A percentile compares a stretch with the other conserved stretches of the same genome.
Evolutionary conservation across 768 basidiomycete genomes (phyloP).

Genomic region (Rhizopogon vinicolor): DNA sequence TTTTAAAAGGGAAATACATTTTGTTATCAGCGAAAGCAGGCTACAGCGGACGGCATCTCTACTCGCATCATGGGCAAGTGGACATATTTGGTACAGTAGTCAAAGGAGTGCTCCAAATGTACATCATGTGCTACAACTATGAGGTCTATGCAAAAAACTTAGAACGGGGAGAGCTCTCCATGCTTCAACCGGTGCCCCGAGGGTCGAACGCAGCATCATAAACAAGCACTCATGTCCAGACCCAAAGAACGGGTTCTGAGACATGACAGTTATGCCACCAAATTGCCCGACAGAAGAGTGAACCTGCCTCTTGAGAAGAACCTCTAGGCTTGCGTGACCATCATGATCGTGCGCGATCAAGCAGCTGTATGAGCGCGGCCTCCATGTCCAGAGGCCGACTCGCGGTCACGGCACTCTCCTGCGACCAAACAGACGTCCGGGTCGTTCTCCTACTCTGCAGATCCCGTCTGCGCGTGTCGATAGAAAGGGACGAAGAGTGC

Average conservation of each 20-base stretch:
- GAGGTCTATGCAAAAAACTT: too few relatives aligned
- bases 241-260: background rate
- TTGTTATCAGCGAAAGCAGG: too few relatives aligned
- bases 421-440: conserved; percentile 20
- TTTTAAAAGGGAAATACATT: too few relatives aligned
- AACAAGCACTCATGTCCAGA: background rate
- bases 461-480: background rate
- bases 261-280: background rate
- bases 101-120: too few relatives aligned
- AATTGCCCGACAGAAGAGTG: conserved; percentile 3
- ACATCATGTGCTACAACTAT: too few relatives aligned
- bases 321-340: background rate
- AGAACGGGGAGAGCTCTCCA: too few relatives aligned
- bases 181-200: background rate
- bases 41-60: too few relatives aligned
- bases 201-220: too few relatives aligned
- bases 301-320: background rate
- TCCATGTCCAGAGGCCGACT: conserved; percentile 10
- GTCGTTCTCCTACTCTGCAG: conserved; percentile 10
- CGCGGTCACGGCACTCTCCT: conserved; percentile 40
- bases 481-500: background rate
- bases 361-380: conserved; percentile 1
- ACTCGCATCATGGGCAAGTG: too few relatives aligned
- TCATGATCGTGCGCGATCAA: background rate
- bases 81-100: too few relatives aligned